phyloP scores from a whole-genome alignment of 2,329 filamentous ascomycete species.

The Ceratocystis huliohia region DNA sequence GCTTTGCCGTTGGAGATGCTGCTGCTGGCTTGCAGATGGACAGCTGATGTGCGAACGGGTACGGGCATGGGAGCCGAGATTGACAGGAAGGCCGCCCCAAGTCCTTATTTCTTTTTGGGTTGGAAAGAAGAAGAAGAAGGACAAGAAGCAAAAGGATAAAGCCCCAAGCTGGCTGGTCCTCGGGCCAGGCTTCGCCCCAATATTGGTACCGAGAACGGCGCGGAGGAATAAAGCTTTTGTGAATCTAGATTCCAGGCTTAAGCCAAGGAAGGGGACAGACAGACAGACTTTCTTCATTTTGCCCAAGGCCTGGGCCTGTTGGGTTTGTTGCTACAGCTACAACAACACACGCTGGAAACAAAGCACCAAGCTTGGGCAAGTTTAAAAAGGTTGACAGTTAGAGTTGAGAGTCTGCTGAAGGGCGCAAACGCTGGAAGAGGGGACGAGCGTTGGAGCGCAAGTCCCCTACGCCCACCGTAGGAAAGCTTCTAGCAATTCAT shows the following conservation, averaged over 20 bases:
- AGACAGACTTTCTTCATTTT: not conserved
- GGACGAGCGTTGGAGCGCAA: not conserved
- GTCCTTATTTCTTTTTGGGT: not conserved
- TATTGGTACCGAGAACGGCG: not conserved
- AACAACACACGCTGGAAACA: not conserved
- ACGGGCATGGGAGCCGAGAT: constrained; percentile 3
- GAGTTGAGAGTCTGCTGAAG: not conserved
- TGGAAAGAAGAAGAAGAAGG: not conserved
- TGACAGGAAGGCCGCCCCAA: not conserved
- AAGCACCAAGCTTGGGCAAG: not conserved
- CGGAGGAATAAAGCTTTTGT: not conserved
- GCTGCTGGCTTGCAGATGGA: not conserved
- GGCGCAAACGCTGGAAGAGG: not conserved
- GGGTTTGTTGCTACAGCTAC: constrained; percentile 1
- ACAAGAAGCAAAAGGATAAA: not conserved
- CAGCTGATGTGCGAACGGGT: not conserved
- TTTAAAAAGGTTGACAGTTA: not conserved
- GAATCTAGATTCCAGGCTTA: not conserved
- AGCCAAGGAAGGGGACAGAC: not conserved
- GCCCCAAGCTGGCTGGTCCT: not conserved
- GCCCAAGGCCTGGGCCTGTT: not conserved
- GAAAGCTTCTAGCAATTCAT: not conserved
- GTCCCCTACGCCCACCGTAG: constrained; percentile 2
- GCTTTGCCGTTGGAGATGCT: not conserved
- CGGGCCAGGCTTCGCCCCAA: not conserved